Evolutionary conservation across 257 asterid genomes (phyloP).

Genomic region (Dorcoceras hygrometricum): DNA sequence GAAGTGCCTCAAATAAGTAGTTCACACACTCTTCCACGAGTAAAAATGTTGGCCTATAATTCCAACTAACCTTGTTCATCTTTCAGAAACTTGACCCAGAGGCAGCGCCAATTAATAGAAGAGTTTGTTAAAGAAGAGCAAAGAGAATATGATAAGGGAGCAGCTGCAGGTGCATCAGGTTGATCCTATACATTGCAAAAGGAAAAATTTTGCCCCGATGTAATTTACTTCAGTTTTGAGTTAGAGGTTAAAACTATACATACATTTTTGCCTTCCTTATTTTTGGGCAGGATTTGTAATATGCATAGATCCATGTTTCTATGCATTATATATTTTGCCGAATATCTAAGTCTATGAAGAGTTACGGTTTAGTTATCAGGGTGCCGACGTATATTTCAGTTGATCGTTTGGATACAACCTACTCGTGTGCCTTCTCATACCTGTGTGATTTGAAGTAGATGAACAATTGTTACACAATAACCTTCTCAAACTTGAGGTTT

Average conservation of each 20-base stretch:
- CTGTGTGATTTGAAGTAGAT: neutral
- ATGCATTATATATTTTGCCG: slow-evolving; percentile 11
- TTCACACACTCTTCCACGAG: neutral
- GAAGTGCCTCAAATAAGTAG: neutral
- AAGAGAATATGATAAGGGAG: slow-evolving; percentile 43
- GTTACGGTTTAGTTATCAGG: neutral
- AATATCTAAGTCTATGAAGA: neutral
- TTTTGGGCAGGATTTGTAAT: slow-evolving; percentile 20
- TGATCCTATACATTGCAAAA: slow-evolving; percentile 22
- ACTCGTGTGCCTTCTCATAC: no score
- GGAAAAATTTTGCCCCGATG: neutral
- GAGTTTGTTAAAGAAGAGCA: slow-evolving; percentile 75
- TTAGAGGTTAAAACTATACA: neutral
- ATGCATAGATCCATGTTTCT: neutral
- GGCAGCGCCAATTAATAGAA: slow-evolving; percentile 67
- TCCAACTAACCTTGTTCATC: slow-evolving; percentile 5
- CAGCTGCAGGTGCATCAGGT: slow-evolving; percentile 57
- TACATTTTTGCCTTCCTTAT: slow-evolving; percentile 1
- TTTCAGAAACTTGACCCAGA: slow-evolving; percentile 58
- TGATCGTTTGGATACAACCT: no score
- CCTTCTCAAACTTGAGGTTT: no score
- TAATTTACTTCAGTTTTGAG: slow-evolving; percentile 13
- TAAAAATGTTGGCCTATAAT: neutral
- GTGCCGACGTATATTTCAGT: no score
- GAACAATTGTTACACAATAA: no score